Evolutionary conservation across 2,329 filamentous ascomycete genomes (phyloP).

Genomic region (Aschersonia sp.): DNA sequence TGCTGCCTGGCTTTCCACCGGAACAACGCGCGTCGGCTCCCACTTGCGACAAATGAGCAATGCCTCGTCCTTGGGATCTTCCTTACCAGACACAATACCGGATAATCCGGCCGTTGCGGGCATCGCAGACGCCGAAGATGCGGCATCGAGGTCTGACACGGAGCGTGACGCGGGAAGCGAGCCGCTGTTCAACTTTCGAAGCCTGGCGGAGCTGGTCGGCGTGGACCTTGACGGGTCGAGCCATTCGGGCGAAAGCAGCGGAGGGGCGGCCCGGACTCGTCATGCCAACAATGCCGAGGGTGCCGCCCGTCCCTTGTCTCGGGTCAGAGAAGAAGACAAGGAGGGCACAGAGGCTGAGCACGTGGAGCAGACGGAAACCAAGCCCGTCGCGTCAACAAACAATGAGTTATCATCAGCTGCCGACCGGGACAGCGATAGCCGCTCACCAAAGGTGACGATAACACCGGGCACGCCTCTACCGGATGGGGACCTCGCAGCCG

Average conservation of each 20-base stretch:
- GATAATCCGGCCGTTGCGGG: slow-evolving; percentile 32
- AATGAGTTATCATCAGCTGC: slow-evolving; percentile 3
- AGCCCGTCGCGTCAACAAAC: not conserved
- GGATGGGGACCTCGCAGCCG: slow-evolving; percentile 13
- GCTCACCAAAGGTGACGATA: slow-evolving; percentile 4
- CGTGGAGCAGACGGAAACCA: slow-evolving; percentile 10
- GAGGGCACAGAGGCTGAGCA: slow-evolving; percentile 18
- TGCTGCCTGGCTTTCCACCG: slow-evolving; percentile 30
- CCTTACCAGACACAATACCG: slow-evolving; percentile 50
- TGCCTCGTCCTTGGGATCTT: slow-evolving; percentile 72
- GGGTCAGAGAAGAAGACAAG: slow-evolving; percentile 23
- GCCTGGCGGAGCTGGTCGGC: slow-evolving; percentile 72
- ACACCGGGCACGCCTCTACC: slow-evolving; percentile 26
- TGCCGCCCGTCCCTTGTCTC: slow-evolving; percentile 15
- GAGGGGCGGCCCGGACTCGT: slow-evolving; percentile 5
- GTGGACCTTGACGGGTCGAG: slow-evolving; percentile 34
- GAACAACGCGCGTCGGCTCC: slow-evolving; percentile 46
- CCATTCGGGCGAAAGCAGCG: slow-evolving; percentile 13
- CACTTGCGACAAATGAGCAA: slow-evolving; percentile 76
- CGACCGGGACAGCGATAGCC: not conserved
- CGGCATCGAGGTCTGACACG: slow-evolving; percentile 32
- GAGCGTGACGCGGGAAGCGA: slow-evolving; percentile 45
- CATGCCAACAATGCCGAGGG: slow-evolving; percentile 5
- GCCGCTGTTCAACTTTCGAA: slow-evolving; percentile 84
- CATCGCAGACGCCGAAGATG: slow-evolving; percentile 16